Evolutionary conservation across 2,329 filamentous ascomycete species (phyloP).

Genomic region (Colletotrichum echinochloae): DNA sequence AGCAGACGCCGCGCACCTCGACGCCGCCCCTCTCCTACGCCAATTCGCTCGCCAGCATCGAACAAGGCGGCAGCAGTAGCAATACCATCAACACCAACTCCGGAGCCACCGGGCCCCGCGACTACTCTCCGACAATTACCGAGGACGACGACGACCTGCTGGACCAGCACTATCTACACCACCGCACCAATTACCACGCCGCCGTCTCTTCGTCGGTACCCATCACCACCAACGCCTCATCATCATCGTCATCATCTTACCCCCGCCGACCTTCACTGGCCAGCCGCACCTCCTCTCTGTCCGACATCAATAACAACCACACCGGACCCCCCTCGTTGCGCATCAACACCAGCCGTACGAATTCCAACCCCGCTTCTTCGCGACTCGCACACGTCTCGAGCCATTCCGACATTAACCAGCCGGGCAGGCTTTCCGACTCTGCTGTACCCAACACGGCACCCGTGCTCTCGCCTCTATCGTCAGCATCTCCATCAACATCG

Average conservation of each 20-base stretch:
- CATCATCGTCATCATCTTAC: slow-evolving; percentile 35
- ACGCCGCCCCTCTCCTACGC: slow-evolving; percentile 71
- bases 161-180: slow-evolving; percentile 29
- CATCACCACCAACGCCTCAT: slow-evolving; percentile 46
- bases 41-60: slow-evolving; percentile 66
- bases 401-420: slow-evolving; percentile 61
- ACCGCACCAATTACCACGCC: slow-evolving; percentile 43
- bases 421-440: slow-evolving; percentile 43
- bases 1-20: slow-evolving; percentile 71
- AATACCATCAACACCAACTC: slow-evolving; percentile 10
- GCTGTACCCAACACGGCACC: slow-evolving; percentile 46
- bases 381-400: slow-evolving; percentile 59
- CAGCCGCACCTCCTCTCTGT: slow-evolving; percentile 54
- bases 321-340: slow-evolving; percentile 50
- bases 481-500: slow-evolving; percentile 51
- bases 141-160: slow-evolving; percentile 61
- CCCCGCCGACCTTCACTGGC: slow-evolving; percentile 53
- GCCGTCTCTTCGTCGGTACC: slow-evolving; percentile 40
- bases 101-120: slow-evolving; percentile 51
- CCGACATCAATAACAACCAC: slow-evolving; percentile 48
- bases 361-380: slow-evolving; percentile 46
- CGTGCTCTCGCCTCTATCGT: slow-evolving; percentile 46
- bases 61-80: slow-evolving; percentile 48
- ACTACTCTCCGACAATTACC: slow-evolving; percentile 67
- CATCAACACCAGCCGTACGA: slow-evolving; percentile 53